These are phyloP conservation scores for Atalantia buxifolia DNA, from an alignment of 345 rosid genomes.

Conservation along the genomic window DNA sequence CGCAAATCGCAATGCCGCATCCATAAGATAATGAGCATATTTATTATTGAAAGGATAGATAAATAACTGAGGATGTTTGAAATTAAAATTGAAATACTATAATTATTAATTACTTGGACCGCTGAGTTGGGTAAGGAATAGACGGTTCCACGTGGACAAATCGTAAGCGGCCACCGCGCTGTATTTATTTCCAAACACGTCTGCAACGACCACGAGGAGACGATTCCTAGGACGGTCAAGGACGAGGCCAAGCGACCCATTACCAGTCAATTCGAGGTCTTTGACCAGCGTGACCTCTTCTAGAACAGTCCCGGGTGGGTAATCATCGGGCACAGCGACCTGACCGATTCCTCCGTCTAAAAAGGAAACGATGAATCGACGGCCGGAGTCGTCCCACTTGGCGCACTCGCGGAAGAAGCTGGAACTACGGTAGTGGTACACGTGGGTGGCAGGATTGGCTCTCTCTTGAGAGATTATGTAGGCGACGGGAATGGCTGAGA, in stretches of 20 bases:
- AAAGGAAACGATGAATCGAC: conserved; percentile 78
- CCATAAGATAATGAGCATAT: too few relatives aligned
- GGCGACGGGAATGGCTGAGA: conserved; percentile 75
- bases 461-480: conserved; percentile 59
- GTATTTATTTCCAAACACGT: conserved; percentile 56
- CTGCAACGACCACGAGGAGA: conserved; percentile 61
- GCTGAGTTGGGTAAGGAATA: conserved; percentile 63
- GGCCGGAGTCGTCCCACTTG: conserved; percentile 78
- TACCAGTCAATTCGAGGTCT: conserved; percentile 69
- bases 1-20: too few relatives aligned
- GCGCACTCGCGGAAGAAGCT: conserved; percentile 84
- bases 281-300: conserved; percentile 60
- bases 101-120: conserved; percentile 44
- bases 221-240: conserved; percentile 71
- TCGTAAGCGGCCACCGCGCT: conserved; percentile 76
- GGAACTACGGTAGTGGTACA: conserved; percentile 65
- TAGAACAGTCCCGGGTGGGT: conserved; percentile 25
- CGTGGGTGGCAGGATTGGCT: conserved; percentile 56
- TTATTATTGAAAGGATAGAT: too few relatives aligned
- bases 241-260: conserved; percentile 62
- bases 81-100: too few relatives aligned
- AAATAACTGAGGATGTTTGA: too few relatives aligned
- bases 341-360: conserved; percentile 77
- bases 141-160: conserved; percentile 73
- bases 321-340: conserved; percentile 44